Base-by-base conservation (phyloP, 2,329 filamentous ascomycete genomes). In the Penicillium brevicompactum region DNA sequence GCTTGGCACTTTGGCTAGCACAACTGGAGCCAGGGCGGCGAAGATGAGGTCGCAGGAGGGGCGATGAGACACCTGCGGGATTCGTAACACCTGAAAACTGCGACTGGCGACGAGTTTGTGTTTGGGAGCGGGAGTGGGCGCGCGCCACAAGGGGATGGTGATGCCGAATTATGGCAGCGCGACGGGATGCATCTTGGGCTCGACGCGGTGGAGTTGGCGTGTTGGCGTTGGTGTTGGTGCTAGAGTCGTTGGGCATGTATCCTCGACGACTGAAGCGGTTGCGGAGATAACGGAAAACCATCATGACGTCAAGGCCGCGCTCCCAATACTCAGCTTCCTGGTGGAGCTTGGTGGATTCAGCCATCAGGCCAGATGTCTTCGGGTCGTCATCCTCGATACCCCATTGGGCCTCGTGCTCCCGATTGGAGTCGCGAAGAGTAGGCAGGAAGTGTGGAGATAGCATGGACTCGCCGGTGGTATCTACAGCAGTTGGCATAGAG, bases 271-370 rank as follows among this genome's bases (percentile, higher is more conserved):
- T 68, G 72, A 96, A 93, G 56, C 90, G 87, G 16, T 85, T 89
- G 55, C 87, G 85, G 30, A 96, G 82, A 69, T 94, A 97, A 46
- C 87, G 86, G 78, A 97, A 97, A 32, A 97, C 90, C 71, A 96
- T 89, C 69, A 89, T 90, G 61, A 97, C 85, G 67, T 97, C 92
- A 5, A 97, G 82, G 51, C 96, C 90, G 57, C 88, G 87, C 74
- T 97, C 92, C 94, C 94, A 99, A 69, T 96, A 94, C 34, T 94
- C 90, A 21, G 78, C 78, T 55, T 86, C 84, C 45, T 75, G 72
- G 65, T 90, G 77, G 32, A 80, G 59, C 8, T 74, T 74, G 21
- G 70, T 58, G 6, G 72, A 68, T 47, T 78, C 71, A 8, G 74
- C 71, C 14, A 76, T 43, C 40, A 74, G 53, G 14, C 66, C 63